Evolutionary conservation across 148 eudicot genomes (phyloP).

Genomic region (Diospyros lotus): DNA sequence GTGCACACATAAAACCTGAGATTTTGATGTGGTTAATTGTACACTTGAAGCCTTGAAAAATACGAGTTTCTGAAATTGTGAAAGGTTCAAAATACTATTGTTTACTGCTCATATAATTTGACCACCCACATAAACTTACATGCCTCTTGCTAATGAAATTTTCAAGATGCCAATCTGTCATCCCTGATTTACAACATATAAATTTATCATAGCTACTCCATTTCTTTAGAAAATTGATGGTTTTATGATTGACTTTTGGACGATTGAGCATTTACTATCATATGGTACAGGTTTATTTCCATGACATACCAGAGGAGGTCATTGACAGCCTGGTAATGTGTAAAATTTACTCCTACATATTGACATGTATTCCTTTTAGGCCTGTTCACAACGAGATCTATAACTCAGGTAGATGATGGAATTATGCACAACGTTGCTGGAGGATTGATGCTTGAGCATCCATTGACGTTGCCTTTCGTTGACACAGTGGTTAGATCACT

Average conservation of each 20-base stretch:
- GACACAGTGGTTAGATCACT: conserved; percentile 42
- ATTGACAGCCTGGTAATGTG: conserved; percentile 45
- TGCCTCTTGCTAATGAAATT: no score
- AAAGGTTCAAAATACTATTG: no score
- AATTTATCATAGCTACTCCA: no score
- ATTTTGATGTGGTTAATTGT: no score
- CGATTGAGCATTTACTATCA: neutral
- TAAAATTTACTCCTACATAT: neutral
- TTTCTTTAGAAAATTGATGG: neutral
- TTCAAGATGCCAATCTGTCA: no score
- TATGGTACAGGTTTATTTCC: conserved; percentile 46
- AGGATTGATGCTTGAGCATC: conserved; percentile 62
- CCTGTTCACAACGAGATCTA: neutral
- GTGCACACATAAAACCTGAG: no score
- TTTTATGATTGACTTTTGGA: conserved; percentile 5
- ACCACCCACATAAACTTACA: no score
- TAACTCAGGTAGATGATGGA: conserved; percentile 42
- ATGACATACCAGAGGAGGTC: conserved; percentile 47
- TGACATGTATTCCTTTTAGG: neutral
- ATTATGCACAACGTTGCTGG: conserved; percentile 54
- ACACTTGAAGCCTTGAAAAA: no score
- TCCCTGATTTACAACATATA: no score
- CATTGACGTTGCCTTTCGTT: conserved; percentile 45
- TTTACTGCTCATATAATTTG: no score
- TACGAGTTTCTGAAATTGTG: no score